Percentiles rank a stretch among this genome's conserved stretches.
Evolutionary conservation across 257 asterid species (phyloP).

Genomic region (Gardenia jasminoides): DNA sequence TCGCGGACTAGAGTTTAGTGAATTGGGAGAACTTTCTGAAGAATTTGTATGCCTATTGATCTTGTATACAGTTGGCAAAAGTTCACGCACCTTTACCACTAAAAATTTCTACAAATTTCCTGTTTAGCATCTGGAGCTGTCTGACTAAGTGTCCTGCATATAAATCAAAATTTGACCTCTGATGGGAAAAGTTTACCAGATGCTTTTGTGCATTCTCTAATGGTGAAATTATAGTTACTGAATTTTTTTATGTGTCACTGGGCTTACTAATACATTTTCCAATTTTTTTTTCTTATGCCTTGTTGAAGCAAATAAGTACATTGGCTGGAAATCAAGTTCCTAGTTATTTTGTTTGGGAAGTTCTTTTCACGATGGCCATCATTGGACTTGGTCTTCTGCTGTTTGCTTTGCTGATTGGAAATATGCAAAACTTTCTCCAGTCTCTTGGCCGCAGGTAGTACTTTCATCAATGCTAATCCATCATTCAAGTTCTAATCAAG

Average conservation of each 20-base stretch:
- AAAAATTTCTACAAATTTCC: no score
- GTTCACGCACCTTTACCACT: no score
- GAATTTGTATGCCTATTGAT: no score
- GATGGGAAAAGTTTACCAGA: no score
- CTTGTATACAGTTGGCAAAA: no score
- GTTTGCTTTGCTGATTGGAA: constrained; percentile 85
- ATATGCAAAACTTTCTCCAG: constrained; percentile 93
- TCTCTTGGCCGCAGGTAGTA: constrained; percentile 84
- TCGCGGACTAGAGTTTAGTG: no score
- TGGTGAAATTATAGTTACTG: neutral
- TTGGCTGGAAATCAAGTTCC: constrained; percentile 92
- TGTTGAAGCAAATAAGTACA: constrained; percentile 76
- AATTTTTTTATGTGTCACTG: neutral
- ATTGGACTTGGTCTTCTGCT: constrained; percentile 83
- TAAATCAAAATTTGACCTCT: no score
- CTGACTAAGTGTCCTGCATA: no score
- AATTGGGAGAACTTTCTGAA: no score
- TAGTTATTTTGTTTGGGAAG: constrained; percentile 76
- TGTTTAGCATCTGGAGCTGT: no score
- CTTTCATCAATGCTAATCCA: neutral
- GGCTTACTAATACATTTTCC: no score
- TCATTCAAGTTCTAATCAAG: neutral
- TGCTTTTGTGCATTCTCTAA: neutral
- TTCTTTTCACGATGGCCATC: constrained; percentile 79
- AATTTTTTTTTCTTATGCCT: constrained; percentile 14